phyloP scores from a whole-genome alignment of 202 grass and related monocot species.

The Panicum hallii region DNA sequence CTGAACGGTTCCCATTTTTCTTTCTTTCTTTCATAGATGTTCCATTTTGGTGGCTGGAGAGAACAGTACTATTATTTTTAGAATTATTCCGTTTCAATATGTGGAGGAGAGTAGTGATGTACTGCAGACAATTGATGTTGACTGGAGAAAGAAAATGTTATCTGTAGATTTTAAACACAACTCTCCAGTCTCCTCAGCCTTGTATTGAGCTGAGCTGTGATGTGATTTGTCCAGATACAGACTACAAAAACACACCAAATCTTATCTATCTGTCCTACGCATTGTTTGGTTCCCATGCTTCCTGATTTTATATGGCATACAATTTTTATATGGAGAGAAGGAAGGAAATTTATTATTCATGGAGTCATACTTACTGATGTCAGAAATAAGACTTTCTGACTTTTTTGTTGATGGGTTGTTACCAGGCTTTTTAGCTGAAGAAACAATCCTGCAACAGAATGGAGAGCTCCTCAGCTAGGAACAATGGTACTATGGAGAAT shows the following conservation, averaged over 20 bases:
- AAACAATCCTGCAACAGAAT: slow-evolving; percentile 35
- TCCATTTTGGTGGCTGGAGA: not conserved
- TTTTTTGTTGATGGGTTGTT: slow-evolving; percentile 23
- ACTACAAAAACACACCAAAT: slow-evolving; percentile 26
- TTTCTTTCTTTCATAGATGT: not conserved
- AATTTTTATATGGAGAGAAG: not conserved
- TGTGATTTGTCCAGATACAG: slow-evolving; percentile 36
- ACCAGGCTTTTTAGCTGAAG: not conserved
- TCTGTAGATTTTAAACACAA: slow-evolving; percentile 24
- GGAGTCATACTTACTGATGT: not conserved
- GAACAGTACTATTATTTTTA: not conserved
- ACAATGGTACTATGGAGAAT: slow-evolving; percentile 9
- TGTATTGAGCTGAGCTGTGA: slow-evolving; percentile 36
- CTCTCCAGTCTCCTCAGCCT: slow-evolving; percentile 12
- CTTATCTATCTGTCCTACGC: slow-evolving; percentile 42
- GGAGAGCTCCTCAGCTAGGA: slow-evolving; percentile 44
- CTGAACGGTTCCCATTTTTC: not conserved
- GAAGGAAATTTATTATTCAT: not conserved
- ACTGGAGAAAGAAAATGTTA: not conserved
- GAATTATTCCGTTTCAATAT: not conserved
- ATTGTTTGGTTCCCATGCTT: slow-evolving; percentile 41
- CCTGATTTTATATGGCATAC: slow-evolving; percentile 15
- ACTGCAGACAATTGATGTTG: slow-evolving; percentile 2
- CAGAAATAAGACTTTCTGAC: slow-evolving; percentile 20
- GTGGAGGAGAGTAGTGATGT: slow-evolving; percentile 8